phyloP scores from a whole-genome alignment of 495 filamentous ascomycete genomes.

The Penicillium pancosmium region DNA sequence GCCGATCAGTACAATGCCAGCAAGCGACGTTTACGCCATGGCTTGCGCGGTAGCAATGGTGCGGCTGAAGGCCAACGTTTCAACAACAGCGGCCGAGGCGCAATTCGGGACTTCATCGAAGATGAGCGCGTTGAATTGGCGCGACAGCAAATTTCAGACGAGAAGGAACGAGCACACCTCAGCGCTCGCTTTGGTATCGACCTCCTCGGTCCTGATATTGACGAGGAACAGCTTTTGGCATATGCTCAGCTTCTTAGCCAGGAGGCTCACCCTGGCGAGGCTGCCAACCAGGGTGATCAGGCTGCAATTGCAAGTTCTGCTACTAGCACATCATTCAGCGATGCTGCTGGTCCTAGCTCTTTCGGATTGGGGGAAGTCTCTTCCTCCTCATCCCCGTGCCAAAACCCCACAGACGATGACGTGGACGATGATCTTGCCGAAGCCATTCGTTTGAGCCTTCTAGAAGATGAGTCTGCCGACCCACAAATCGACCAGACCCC shows the following conservation, averaged over 20 bases:
- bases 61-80: constrained; percentile 55
- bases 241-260: constrained; percentile 89
- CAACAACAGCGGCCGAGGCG: constrained; percentile 61
- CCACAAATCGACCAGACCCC: constrained; percentile 32
- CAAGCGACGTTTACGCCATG: constrained; percentile 64
- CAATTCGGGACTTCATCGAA: constrained; percentile 75
- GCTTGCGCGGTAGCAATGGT: constrained; percentile 61
- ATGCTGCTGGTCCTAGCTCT: constrained; percentile 49
- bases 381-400: constrained; percentile 43
- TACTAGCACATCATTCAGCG: constrained; percentile 45
- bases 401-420: constrained; percentile 53
- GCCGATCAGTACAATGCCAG: constrained; percentile 66
- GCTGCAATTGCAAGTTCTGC: constrained; percentile 49
- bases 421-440: constrained; percentile 77
- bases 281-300: constrained; percentile 55
- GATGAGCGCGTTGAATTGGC: constrained; percentile 80
- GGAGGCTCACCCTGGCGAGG: constrained; percentile 68
- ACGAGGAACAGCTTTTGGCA: constrained; percentile 83
- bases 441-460: constrained; percentile 76
- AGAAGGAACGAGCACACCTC: constrained; percentile 65
- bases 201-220: constrained; percentile 68
- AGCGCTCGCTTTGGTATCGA: constrained; percentile 81
- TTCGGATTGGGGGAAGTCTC: constrained; percentile 51
- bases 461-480: constrained; percentile 48
- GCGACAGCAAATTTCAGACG: constrained; percentile 66